Base-by-base conservation (phyloP, 352 stramenopile genomes). In the Phytopythium aichiense region DNA sequence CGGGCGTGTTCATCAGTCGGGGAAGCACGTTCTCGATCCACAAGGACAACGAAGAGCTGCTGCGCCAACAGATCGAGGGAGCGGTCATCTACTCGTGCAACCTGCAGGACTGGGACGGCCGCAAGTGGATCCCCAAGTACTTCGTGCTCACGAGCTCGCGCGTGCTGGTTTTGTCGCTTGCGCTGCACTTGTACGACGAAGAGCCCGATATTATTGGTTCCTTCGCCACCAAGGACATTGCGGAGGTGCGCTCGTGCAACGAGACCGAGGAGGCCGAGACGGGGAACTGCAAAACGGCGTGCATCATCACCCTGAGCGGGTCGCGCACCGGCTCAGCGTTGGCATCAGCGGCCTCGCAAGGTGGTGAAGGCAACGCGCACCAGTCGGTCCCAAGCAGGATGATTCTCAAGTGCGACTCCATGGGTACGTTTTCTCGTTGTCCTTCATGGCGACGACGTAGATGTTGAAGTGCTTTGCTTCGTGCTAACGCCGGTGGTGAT, bases 81-180 rank as follows among this genome's bases (percentile, higher is more conserved):
- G 74, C 81, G 0, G 87, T 94, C 38, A 77, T 89, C 42, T 93
- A 92, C 64, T 93, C 87, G 30, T 83, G 81, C 9, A 95, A 95
- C 54, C 60, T 95, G 6, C 87, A 94, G 52, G 87, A 93, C 28
- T 95, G 84, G 84, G 87, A 95, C 43, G 84, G 80, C 8, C 81
- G 77, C 37, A 94, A 92, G 60, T 95, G 87, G 87, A 92, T 95
- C 43, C 80, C 87, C 1, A 95, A 95, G 67, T 95, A 95, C 60
- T 94, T 93, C 62, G 87, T 95, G 37, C 63, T 95, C 31, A 95
- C 87, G 30, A 89, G 65, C 48, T 91, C 84, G 12, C 87, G 87
- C 12, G 74, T 95, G 43, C 70, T 95, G 22, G 71, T 94, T 13
- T 71, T 93, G 55, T 93, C 87, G 16, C 79, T 95, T 1, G 87